Evolutionary conservation across 331 rosid species (phyloP).

Genomic region (Quercus phellos): DNA sequence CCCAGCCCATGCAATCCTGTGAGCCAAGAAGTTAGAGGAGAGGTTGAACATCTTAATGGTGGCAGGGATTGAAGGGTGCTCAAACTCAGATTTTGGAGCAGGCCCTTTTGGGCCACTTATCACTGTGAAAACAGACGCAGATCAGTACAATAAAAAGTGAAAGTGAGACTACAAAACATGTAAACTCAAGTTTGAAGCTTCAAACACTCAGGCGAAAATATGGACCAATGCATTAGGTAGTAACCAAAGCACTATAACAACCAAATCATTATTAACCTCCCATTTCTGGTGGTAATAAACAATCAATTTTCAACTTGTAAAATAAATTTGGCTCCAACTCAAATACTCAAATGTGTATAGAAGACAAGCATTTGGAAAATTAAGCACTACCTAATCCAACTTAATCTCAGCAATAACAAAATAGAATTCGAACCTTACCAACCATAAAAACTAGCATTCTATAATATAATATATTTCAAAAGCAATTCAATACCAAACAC

Average conservation of each 20-base stretch:
- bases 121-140: constrained; percentile 45
- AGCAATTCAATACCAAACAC: too few species aligned
- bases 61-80: constrained; percentile 97
- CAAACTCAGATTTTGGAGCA: constrained; percentile 78
- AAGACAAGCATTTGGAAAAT: too few species aligned
- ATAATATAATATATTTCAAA: too few species aligned
- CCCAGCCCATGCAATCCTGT: constrained; percentile 98
- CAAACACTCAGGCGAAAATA: constrained; percentile 10
- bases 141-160: constrained; percentile 16
- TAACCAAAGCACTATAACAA: neutral
- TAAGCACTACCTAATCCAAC: too few species aligned
- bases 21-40: constrained; percentile 82
- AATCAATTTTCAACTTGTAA: too few species aligned
- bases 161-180: constrained; percentile 16
- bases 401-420: too few species aligned
- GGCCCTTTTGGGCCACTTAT: constrained; percentile 77
- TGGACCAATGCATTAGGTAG: constrained; percentile 8
- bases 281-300: neutral
- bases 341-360: too few species aligned
- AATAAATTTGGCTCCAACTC: too few species aligned
- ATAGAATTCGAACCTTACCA: too few species aligned
- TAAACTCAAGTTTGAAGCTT: constrained; percentile 15
- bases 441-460: too few species aligned
- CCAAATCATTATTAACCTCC: constrained; percentile 7
- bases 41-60: constrained; percentile 92